Conservation (phyloP, 208 protist species). For the Leishmania turanica region DNA sequence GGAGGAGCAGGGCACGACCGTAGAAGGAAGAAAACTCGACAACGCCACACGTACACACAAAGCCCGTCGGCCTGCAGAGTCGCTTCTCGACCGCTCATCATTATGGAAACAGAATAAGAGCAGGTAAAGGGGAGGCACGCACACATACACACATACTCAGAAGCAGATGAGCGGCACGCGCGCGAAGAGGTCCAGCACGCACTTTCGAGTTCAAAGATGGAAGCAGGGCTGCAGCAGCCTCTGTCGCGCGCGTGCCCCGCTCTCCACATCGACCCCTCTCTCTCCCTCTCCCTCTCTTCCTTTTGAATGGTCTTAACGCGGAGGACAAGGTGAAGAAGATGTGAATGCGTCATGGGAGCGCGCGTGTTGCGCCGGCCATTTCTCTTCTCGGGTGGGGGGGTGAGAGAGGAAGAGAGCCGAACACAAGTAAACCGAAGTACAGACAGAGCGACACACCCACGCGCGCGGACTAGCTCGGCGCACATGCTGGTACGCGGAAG, state of each 20-base stretch:
- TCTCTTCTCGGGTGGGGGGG: not conserved
- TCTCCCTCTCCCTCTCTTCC: not conserved
- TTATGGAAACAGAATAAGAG: not conserved
- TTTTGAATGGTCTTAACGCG: not conserved
- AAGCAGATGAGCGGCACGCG: not conserved
- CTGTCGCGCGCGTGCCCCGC: not conserved
- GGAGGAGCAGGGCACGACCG: not conserved
- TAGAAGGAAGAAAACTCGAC: not conserved
- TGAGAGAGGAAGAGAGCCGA: not conserved
- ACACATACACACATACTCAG: slow-evolving; percentile 2
- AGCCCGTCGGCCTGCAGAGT: not conserved
- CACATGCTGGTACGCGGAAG: not conserved
- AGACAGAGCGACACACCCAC: not conserved
- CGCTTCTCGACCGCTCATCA: not conserved
- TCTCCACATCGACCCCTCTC: not conserved
- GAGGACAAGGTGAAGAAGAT: not conserved
- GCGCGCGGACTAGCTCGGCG: not conserved
- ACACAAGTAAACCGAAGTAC: not conserved
- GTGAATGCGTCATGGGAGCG: not conserved
- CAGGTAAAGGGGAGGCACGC: not conserved
- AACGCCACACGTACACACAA: not conserved
- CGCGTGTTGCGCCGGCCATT: not conserved
- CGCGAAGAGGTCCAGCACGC: not conserved
- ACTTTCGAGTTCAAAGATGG: not conserved
- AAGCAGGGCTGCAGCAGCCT: not conserved